phyloP scores from a whole-genome alignment of 106 monocot species.

The Posidonia australis region DNA sequence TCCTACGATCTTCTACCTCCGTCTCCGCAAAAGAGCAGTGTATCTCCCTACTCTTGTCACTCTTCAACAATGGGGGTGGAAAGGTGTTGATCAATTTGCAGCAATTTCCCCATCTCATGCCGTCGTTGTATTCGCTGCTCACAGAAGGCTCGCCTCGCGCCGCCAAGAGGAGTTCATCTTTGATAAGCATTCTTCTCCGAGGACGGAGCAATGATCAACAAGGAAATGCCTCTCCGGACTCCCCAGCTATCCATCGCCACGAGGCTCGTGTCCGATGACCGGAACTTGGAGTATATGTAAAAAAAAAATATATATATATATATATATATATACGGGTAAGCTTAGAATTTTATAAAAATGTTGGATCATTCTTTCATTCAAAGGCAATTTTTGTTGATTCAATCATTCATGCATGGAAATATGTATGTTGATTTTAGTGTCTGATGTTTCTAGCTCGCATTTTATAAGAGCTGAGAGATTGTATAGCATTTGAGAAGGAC shows the following conservation, averaged over 20 bases:
- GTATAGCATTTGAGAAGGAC: background rate
- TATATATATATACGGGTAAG: too few relatives aligned
- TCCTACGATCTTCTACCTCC: constrained; percentile 33
- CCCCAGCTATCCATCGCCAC: background rate
- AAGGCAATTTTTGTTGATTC: background rate
- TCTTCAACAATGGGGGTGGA: constrained; percentile 44
- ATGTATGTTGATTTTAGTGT: background rate
- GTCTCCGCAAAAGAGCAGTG: constrained; percentile 40
- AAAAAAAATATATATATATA: too few relatives aligned
- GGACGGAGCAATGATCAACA: background rate
- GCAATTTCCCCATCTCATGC: constrained; percentile 41
- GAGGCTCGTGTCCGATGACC: background rate
- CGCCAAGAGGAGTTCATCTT: constrained; percentile 47
- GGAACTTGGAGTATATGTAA: background rate
- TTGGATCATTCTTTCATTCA: background rate
- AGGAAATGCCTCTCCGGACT: too few relatives aligned
- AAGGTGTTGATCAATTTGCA: constrained; percentile 25
- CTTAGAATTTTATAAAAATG: background rate
- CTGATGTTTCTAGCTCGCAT: background rate
- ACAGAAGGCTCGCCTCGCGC: constrained; percentile 39
- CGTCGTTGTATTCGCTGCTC: constrained; percentile 35
- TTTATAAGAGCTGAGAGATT: constrained; percentile 3
- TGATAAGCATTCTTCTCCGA: constrained; percentile 18
- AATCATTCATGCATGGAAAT: background rate
- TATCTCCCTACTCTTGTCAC: constrained; percentile 33